Evolutionary conservation across 1,139 yeast genomes (phyloP), one percentile per base, ranked within the genome.

Genomic region (Taiozyma sp.): DNA sequence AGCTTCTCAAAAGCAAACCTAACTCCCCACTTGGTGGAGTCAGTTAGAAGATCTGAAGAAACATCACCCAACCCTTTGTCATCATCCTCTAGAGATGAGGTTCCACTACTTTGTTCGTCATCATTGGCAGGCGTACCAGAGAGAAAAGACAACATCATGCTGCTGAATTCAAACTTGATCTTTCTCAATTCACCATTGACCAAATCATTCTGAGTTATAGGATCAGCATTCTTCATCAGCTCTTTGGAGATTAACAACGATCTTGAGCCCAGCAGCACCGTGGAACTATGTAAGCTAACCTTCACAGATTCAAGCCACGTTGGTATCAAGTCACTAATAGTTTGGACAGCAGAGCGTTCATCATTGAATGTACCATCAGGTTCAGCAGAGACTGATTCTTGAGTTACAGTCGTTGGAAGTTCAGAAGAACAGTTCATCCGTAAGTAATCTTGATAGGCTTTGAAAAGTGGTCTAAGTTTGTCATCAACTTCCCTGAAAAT

Each of bases 161-260:
- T 57, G 26, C 67, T 68, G 41, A 64, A 47, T 10, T 54, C 47
- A 29, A 63, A 54, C 29, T 61, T 61, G 30, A 69, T 60, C 50
- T 69, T 73, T 56, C 83, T 68, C 47, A 79, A 62, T 47, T 73
- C 69, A 16, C 73, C 72, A 39, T 68, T 68, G 4, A 73, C 68
- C 40, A 70, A 61, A 58, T 79, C 82, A 46, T 69, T 68, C 29
- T 68, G 62, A 32, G 74, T 67, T 26, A 71, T 73, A 2, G 73
- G 62, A 8, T 64, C 69, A 4, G 64, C 53, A 2, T 59, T 54
- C 35, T 69, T 64, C 44, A 74, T 64, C 6, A 73, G 58, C 46
- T 71, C 69, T 22, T 74, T 71, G 11, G 76, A 81, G 55, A 83
- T 73, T 48, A 84, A 70, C 0, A 83, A 75, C 0, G 89, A 83